Conservation (phyloP, 1,284 basidiomycete genomes). For the Lignosus rhinocerotis region DNA sequence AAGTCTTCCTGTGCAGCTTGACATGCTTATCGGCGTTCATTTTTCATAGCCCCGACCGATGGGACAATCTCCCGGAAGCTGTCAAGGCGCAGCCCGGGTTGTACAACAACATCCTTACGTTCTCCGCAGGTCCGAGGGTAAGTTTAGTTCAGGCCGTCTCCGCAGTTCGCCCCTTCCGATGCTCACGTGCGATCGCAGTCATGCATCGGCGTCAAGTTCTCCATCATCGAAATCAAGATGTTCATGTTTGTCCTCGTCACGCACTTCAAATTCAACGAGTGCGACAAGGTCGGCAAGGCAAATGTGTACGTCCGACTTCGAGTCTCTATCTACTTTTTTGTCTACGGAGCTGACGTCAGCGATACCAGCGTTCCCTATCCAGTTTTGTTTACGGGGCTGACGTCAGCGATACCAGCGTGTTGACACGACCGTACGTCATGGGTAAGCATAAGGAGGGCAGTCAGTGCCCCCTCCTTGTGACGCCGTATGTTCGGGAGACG, state of each 20-base stretch:
- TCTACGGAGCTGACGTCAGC: neutral
- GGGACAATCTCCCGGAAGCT: constrained; percentile 71
- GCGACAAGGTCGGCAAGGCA: constrained; percentile 60
- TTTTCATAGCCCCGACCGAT: constrained; percentile 67
- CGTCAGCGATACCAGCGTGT: neutral
- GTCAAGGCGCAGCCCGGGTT: constrained; percentile 64
- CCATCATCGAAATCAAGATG: constrained; percentile 77
- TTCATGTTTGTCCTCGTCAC: constrained; percentile 71
- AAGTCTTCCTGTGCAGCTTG: neutral
- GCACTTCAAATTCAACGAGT: constrained; percentile 60
- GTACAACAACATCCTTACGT: constrained; percentile 69
- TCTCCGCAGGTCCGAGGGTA: constrained; percentile 78
- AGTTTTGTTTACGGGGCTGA: neutral
- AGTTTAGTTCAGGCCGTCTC: constrained; percentile 29
- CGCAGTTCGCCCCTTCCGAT: neutral
- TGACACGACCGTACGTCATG: constrained; percentile 11
- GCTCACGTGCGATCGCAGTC: constrained; percentile 46
- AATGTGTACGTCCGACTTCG: constrained; percentile 55
- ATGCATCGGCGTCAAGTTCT: constrained; percentile 78
- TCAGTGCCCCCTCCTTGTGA: constrained; percentile 64
- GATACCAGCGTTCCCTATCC: neutral
- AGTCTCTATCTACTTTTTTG: neutral
- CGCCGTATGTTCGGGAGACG: constrained; percentile 31
- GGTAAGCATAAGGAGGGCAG: constrained; percentile 65
- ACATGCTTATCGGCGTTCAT: neutral